These are phyloP conservation scores for Skeletonema potamos DNA, from an alignment of 108 stramenopile species.

Conservation along the genomic window DNA sequence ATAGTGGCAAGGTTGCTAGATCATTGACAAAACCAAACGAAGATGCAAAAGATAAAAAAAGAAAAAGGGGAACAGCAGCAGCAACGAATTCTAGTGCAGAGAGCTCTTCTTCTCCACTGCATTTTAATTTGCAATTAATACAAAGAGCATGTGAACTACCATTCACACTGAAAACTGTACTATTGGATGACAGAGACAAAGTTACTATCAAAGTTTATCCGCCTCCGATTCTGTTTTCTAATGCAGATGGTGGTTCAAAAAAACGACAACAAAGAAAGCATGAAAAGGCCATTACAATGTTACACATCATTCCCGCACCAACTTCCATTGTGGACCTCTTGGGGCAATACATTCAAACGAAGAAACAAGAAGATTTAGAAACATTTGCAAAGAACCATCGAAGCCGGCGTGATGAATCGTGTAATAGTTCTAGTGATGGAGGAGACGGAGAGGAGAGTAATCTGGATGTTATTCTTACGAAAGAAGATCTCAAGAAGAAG, in stretches of 20 bases:
- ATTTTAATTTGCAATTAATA: constrained; percentile 8
- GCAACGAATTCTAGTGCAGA: constrained; percentile 4
- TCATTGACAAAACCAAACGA: background rate
- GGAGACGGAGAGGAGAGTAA: background rate
- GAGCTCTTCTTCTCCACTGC: too few species aligned
- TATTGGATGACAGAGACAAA: constrained; percentile 48
- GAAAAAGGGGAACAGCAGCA: constrained; percentile 3
- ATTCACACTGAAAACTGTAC: constrained; percentile 45
- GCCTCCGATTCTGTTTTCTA: background rate
- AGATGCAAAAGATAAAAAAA: constrained; percentile 5
- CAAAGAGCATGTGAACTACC: constrained; percentile 33
- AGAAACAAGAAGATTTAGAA: constrained; percentile 30
- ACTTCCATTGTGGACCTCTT: constrained; percentile 17
- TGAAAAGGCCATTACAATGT: constrained; percentile 22
- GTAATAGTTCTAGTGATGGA: background rate
- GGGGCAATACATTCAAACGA: constrained; percentile 14
- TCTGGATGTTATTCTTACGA: background rate
- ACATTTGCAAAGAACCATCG: constrained; percentile 19
- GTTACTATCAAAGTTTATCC: constrained; percentile 37
- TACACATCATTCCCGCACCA: constrained; percentile 25
- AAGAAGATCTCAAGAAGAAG: constrained; percentile 23
- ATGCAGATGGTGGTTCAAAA: background rate
- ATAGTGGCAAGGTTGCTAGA: constrained; percentile 3
- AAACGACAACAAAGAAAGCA: background rate
- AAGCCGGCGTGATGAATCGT: background rate